Evolutionary conservation across 495 filamentous ascomycete genomes (phyloP).

Genomic region (Aspergillus panamensis): DNA sequence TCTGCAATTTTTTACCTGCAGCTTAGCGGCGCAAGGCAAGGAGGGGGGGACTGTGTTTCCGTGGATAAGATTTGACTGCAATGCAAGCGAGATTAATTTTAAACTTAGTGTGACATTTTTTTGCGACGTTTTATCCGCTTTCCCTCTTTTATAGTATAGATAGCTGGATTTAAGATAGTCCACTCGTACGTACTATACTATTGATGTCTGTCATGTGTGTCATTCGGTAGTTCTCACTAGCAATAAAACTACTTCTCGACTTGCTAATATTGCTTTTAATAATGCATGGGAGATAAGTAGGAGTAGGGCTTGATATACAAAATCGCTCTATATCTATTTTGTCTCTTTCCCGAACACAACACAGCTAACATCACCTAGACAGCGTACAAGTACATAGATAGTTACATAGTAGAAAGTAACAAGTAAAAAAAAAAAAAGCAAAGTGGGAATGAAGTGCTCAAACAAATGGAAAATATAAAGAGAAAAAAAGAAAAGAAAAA

Average conservation of each 20-base stretch:
- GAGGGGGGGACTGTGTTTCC: too few relatives aligned
- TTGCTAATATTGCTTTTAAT: background rate
- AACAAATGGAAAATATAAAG: background rate
- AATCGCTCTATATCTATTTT: constrained; percentile 8
- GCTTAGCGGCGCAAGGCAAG: too few relatives aligned
- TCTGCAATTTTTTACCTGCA: too few relatives aligned
- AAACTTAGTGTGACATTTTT: too few relatives aligned
- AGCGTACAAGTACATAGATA: constrained; percentile 9
- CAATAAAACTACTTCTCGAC: background rate
- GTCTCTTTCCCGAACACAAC: background rate
- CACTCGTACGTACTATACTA: background rate
- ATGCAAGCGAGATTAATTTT: too few relatives aligned
- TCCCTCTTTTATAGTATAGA: too few relatives aligned
- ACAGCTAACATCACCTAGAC: background rate
- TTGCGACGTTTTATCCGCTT: too few relatives aligned
- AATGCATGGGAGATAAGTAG: too few relatives aligned
- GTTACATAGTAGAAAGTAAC: background rate
- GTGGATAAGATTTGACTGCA: too few relatives aligned
- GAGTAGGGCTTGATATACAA: background rate
- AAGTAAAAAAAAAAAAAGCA: background rate
- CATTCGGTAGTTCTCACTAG: background rate
- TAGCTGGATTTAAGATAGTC: background rate
- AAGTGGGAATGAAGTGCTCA: background rate
- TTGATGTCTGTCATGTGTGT: too few relatives aligned
- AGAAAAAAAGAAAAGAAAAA: constrained; percentile 4